These are phyloP conservation scores for Solanum tarijense DNA, from an alignment of 257 asterid genomes.

Conservation along the genomic window DNA sequence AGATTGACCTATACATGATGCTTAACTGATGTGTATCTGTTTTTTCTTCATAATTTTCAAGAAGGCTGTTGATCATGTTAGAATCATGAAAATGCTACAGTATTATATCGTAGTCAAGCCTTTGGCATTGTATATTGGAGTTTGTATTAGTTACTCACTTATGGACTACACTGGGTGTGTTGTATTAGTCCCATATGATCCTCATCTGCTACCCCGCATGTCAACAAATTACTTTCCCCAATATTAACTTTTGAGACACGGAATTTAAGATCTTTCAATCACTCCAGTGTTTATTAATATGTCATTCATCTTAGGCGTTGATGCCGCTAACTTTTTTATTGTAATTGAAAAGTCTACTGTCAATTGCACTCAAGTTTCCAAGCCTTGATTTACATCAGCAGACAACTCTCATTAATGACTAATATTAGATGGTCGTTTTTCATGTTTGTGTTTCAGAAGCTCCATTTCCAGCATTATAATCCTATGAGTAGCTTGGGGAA, in stretches of 20 bases:
- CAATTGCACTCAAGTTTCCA: background rate
- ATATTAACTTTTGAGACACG: background rate
- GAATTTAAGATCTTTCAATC: background rate
- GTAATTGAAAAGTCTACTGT: background rate
- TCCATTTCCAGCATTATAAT: background rate
- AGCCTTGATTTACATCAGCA: background rate
- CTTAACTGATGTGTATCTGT: background rate
- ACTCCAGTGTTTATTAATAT: background rate
- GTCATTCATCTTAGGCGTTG: background rate
- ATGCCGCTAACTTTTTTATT: background rate
- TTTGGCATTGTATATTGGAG: background rate
- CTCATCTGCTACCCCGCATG: background rate
- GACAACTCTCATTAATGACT: background rate
- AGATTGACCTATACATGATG: background rate
- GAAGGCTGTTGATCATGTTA: background rate
- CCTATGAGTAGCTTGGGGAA: background rate
- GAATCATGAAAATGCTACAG: background rate
- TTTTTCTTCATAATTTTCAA: background rate
- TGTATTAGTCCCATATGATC: background rate
- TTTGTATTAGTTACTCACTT: background rate
- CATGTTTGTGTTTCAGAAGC: background rate
- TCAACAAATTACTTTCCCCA: background rate
- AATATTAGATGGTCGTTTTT: background rate
- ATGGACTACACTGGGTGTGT: background rate
- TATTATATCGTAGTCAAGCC: background rate